phyloP scores from a whole-genome alignment of 805 yeast genomes.

The Ogataea chonburiensis region DNA sequence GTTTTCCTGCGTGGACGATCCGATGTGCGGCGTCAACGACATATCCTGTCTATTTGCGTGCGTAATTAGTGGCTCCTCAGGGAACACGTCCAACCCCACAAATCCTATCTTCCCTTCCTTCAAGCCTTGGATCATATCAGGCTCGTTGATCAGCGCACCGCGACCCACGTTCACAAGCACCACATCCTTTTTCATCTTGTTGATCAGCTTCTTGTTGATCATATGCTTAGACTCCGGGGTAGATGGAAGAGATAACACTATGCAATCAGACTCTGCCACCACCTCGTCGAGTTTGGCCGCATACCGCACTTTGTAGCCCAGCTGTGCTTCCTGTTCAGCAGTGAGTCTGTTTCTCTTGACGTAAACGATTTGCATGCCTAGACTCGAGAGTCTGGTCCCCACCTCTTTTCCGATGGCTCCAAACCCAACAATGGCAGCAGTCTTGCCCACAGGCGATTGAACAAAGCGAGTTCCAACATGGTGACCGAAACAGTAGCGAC shows the following conservation, averaged over 20 bases:
- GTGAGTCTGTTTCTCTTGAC: conserved; percentile 52
- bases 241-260: conserved; percentile 68
- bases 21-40: conserved; percentile 67
- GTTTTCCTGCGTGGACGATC: conserved; percentile 62
- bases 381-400: conserved; percentile 51
- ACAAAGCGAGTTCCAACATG: conserved; percentile 43
- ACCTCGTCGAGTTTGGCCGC: conserved; percentile 45
- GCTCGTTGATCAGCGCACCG: conserved; percentile 66
- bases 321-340: conserved; percentile 32
- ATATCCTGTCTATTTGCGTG: conserved; percentile 58
- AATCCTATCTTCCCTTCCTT: conserved; percentile 57
- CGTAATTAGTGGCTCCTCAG: conserved; percentile 58
- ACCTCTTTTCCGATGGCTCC: conserved; percentile 72
- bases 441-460: conserved; percentile 55
- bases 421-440: conserved; percentile 67
- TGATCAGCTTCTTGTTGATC: conserved; percentile 48
- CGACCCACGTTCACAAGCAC: conserved; percentile 75
- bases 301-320: conserved; percentile 48
- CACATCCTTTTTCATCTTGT: conserved; percentile 49
- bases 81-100: conserved; percentile 74
- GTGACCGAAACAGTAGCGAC: conserved; percentile 39
- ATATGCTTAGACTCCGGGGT: conserved; percentile 55
- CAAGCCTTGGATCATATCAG: conserved; percentile 60
- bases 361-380: conserved; percentile 67
- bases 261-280: conserved; percentile 43